Evolutionary conservation across 139 green algal genomes (phyloP).

Genomic region (Chlorella sorokiniana): DNA sequence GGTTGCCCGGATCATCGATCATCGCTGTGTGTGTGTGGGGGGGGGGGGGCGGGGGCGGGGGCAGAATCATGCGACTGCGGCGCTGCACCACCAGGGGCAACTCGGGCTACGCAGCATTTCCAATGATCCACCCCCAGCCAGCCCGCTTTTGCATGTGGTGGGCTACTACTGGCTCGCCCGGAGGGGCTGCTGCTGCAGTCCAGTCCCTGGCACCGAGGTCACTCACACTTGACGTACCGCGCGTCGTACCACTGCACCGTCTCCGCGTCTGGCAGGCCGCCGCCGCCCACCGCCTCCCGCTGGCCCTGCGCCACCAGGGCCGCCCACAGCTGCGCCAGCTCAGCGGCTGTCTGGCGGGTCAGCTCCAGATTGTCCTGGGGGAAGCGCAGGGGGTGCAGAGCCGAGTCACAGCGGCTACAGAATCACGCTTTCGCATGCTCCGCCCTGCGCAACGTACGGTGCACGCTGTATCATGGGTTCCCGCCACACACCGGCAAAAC

Average conservation of each 20-base stretch:
- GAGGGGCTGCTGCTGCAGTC: too few species aligned
- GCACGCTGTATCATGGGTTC: neutral
- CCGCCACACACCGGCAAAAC: neutral
- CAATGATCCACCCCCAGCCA: too few species aligned
- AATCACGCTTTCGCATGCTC: neutral
- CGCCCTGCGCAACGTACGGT: neutral
- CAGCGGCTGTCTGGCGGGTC: neutral
- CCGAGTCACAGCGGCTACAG: too few species aligned
- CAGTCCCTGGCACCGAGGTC: too few species aligned
- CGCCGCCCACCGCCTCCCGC: neutral
- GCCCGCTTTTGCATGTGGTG: too few species aligned
- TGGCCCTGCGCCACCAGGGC: neutral
- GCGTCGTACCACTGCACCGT: neutral
- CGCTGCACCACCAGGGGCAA: too few species aligned
- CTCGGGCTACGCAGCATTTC: too few species aligned
- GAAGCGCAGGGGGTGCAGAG: neutral
- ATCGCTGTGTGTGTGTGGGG: too few species aligned
- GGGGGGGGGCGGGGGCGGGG: too few species aligned
- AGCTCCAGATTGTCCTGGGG: neutral
- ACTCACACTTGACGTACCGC: neutral
- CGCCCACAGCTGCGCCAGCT: constrained; percentile 13
- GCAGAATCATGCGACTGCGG: too few species aligned
- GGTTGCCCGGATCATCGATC: too few species aligned
- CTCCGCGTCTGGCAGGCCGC: neutral
- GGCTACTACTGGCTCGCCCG: too few species aligned